These are phyloP conservation scores for Hypoxylon intermedium DNA, from an alignment of 495 filamentous ascomycete genomes.

Conservation along the genomic window DNA sequence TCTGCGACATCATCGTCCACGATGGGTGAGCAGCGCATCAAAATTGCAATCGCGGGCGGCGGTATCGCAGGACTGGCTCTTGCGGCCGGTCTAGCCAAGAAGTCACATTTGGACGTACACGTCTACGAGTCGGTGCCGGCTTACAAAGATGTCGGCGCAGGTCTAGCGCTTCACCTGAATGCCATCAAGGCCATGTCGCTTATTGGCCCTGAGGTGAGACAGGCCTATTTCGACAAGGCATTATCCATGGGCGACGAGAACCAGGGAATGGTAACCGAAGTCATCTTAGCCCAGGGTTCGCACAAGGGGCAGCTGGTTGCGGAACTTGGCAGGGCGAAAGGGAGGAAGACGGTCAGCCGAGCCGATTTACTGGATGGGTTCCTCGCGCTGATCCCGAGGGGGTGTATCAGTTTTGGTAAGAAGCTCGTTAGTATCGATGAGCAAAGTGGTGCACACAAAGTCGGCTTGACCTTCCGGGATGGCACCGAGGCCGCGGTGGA, in stretches of 20 bases:
- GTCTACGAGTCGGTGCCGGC: slow-evolving; percentile 43
- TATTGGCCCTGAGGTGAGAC: slow-evolving; percentile 42
- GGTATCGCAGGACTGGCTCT: slow-evolving; percentile 49
- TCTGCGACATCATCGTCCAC: background rate
- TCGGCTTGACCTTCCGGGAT: slow-evolving; percentile 47
- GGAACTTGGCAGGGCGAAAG: slow-evolving; percentile 49
- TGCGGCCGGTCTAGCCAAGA: slow-evolving; percentile 43
- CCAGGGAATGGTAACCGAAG: slow-evolving; percentile 45
- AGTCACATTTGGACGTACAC: slow-evolving; percentile 41
- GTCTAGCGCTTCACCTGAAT: slow-evolving; percentile 48
- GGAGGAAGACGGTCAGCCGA: slow-evolving; percentile 47
- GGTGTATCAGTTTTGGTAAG: slow-evolving; percentile 42
- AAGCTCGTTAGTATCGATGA: slow-evolving; percentile 37
- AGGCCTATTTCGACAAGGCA: slow-evolving; percentile 48
- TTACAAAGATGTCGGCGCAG: slow-evolving; percentile 48
- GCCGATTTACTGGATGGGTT: slow-evolving; percentile 46
- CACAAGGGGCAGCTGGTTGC: slow-evolving; percentile 43
- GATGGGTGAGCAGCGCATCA: slow-evolving; percentile 29
- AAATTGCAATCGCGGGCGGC: slow-evolving; percentile 47
- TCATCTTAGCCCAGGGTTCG: slow-evolving; percentile 45
- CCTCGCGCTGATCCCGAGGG: slow-evolving; percentile 38
- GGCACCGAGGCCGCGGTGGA: slow-evolving; percentile 40
- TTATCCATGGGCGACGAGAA: slow-evolving; percentile 42
- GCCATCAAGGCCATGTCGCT: slow-evolving; percentile 48
- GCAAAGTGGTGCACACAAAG: slow-evolving; percentile 19